Percentiles rank a stretch among this genome's conserved stretches.
Conservation (phyloP, 2,329 filamentous ascomycete genomes). For the Fusarium pilosicola region DNA sequence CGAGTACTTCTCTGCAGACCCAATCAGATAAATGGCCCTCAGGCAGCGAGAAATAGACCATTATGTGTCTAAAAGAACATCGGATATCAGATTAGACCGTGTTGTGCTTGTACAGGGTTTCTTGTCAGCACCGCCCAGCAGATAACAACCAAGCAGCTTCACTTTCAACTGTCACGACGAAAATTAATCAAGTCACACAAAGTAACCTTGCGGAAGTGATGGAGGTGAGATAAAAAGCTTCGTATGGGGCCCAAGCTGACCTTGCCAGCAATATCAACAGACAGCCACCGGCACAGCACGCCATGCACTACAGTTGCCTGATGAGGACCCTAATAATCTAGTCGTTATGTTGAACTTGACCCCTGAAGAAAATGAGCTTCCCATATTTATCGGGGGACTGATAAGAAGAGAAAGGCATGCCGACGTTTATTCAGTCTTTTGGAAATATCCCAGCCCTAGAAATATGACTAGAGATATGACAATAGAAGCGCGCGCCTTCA, state of each 20-base stretch:
- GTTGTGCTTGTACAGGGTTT: not conserved
- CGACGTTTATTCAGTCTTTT: not conserved
- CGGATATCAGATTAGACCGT: not conserved
- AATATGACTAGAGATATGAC: too few species aligned
- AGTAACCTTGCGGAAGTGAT: rapidly evolving
- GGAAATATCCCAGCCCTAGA: too few species aligned
- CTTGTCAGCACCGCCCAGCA: too few species aligned
- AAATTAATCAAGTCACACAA: rapidly evolving
- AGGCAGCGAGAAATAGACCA: rapidly evolving
- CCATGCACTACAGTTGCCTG: not conserved
- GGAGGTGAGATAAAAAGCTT: not conserved
- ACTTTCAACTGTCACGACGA: not conserved
- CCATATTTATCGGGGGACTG: rapidly evolving
- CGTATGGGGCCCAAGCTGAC: not conserved
- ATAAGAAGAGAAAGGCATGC: not conserved
- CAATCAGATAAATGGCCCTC: not conserved
- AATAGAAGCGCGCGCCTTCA: not conserved
- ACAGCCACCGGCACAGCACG: not conserved
- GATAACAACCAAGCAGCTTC: not conserved
- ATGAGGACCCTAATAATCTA: rapidly evolving
- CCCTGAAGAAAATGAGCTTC: rapidly evolving
- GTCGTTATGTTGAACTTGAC: not conserved
- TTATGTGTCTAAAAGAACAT: not conserved
- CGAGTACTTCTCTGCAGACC: not conserved
- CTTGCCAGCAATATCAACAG: not conserved